Conservation (phyloP, 2,329 filamentous ascomycete genomes). For the Epichloe scottii region DNA sequence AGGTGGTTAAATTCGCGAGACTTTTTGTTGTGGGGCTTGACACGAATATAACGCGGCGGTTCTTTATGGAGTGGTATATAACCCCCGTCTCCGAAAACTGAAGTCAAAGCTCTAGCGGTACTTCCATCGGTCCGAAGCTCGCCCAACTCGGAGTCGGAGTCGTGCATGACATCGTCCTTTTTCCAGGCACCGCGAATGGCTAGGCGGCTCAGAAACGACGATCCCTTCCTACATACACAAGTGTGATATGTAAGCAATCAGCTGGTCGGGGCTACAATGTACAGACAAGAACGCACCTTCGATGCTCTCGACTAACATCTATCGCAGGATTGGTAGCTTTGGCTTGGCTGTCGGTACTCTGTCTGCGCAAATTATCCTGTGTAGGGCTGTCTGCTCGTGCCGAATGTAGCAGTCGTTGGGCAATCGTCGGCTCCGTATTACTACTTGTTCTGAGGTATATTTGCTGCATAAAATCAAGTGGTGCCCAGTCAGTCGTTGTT, state of each 20-base stretch:
- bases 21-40: conserved; percentile 70
- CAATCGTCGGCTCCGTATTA: conserved; percentile 31
- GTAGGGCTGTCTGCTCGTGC: conserved; percentile 39
- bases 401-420: conserved; percentile 40
- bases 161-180: conserved; percentile 46
- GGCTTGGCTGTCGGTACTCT: conserved; percentile 28
- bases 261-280: no score
- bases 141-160: conserved; percentile 59
- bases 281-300: conserved; percentile 37
- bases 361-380: conserved; percentile 26
- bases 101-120: conserved; percentile 72
- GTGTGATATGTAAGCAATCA: conserved; percentile 6
- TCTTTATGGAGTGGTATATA: conserved; percentile 82
- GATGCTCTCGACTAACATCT: conserved; percentile 41
- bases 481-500: not conserved
- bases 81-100: conserved; percentile 56
- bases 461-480: conserved; percentile 18
- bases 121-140: conserved; percentile 62
- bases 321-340: conserved; percentile 26
- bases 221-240: conserved; percentile 52
- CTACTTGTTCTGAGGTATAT: conserved; percentile 27
- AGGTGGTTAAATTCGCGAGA: conserved; percentile 70
- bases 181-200: conserved; percentile 63
- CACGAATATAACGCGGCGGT: conserved; percentile 81
- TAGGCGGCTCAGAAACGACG: conserved; percentile 78